phyloP scores from a whole-genome alignment of 371 early-diverging fungal genomes.

The Actinomucor elegans region DNA sequence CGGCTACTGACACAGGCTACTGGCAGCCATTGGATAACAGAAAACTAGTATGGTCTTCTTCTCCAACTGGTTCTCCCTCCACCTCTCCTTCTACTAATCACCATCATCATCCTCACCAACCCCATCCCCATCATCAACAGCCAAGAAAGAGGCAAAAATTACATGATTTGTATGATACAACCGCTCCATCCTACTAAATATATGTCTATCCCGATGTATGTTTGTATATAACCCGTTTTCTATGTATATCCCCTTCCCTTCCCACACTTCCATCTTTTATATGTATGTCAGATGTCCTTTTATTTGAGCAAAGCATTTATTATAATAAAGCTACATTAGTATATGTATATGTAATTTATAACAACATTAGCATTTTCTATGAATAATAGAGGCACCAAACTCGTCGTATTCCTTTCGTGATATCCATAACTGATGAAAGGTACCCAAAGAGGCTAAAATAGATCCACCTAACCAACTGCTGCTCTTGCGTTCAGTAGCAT shows the following conservation, averaged over 20 bases:
- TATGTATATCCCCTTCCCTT: too few relatives aligned
- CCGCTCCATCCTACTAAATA: too few relatives aligned
- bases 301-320: too few relatives aligned
- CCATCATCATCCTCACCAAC: neutral
- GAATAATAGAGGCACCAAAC: conserved; percentile 78
- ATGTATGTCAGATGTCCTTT: too few relatives aligned
- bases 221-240: too few relatives aligned
- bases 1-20: conserved; percentile 1
- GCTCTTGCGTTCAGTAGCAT: conserved; percentile 81
- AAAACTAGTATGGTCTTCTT: conserved; percentile 18
- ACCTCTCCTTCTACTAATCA: conserved; percentile 4
- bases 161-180: conserved; percentile 15
- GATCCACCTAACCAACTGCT: conserved; percentile 97
- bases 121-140: neutral
- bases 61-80: conserved; percentile 1
- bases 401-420: conserved; percentile 94
- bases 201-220: too few relatives aligned
- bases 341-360: neutral
- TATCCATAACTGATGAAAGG: conserved; percentile 97
- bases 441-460: conserved; percentile 90
- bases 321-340: too few relatives aligned
- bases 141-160: conserved; percentile 8
- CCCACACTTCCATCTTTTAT: too few relatives aligned
- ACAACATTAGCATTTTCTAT: conserved; percentile 81
- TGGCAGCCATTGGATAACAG: conserved; percentile 8